These are phyloP conservation scores for Wickerhamiella parazyma DNA, from an alignment of 805 yeast genomes.

Conservation along the genomic window DNA sequence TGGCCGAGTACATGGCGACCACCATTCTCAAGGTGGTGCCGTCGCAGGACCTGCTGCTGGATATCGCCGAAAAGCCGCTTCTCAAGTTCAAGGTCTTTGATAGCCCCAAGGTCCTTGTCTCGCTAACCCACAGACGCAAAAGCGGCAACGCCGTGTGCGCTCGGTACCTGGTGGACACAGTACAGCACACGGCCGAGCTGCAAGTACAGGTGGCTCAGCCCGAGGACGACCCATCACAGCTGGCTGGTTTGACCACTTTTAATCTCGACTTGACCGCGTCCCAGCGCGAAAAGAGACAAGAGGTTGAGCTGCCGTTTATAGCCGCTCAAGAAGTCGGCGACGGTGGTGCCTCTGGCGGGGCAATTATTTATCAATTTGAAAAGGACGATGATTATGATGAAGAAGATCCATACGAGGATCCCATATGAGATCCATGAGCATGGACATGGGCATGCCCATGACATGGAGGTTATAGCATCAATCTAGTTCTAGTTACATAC, in stretches of 20 bases:
- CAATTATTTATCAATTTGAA: slow-evolving; percentile 89
- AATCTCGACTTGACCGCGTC: slow-evolving; percentile 61
- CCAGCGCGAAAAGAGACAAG: slow-evolving; percentile 66
- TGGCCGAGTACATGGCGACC: slow-evolving; percentile 61
- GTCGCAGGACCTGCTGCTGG: slow-evolving; percentile 13
- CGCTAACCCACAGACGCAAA: slow-evolving; percentile 57
- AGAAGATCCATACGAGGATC: slow-evolving; percentile 96
- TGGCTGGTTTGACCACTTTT: slow-evolving; percentile 75
- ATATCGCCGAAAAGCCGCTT: slow-evolving; percentile 32
- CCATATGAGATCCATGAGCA: too few relatives aligned
- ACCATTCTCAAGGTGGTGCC: slow-evolving; percentile 54
- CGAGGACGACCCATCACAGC: slow-evolving; percentile 34
- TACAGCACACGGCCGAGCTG: slow-evolving; percentile 31
- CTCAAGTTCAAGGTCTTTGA: slow-evolving; percentile 29
- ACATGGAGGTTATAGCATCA: too few relatives aligned
- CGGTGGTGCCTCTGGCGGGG: slow-evolving; percentile 66
- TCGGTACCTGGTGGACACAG: slow-evolving; percentile 39
- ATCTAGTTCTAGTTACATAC: not conserved
- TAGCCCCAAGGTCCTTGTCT: slow-evolving; percentile 32
- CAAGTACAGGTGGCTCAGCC: slow-evolving; percentile 21
- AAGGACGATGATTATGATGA: slow-evolving; percentile 97
- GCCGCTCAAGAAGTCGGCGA: slow-evolving; percentile 58
- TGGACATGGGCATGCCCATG: too few relatives aligned
- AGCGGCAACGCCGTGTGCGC: slow-evolving; percentile 67
- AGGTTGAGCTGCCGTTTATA: slow-evolving; percentile 81